A percentile compares a stretch with the other conserved stretches of the same genome.
Evolutionary conservation across 306 rosid genomes (phyloP).

Genomic region (Sicyos baderoa): DNA sequence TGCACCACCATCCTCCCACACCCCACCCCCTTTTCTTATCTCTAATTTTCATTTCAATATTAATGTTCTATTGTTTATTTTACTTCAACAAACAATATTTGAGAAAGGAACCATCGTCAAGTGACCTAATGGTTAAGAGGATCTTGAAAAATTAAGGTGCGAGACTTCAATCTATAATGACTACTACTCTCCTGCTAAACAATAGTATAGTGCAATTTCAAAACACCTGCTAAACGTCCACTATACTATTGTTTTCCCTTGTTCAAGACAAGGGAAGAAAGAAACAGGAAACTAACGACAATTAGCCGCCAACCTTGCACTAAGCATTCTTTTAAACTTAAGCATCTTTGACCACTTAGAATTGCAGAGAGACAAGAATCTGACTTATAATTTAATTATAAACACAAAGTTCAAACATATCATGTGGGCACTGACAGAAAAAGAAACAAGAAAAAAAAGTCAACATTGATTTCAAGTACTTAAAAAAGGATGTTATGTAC

Average conservation of each 20-base stretch:
- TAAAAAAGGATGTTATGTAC: slow-evolving; percentile 10
- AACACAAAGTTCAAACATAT: background rate
- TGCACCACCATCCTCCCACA: no score
- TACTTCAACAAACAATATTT: no score
- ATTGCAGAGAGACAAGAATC: background rate
- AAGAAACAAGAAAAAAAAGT: background rate
- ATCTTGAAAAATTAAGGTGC: no score
- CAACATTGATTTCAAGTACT: slow-evolving; percentile 11
- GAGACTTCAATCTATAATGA: no score
- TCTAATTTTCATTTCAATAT: no score
- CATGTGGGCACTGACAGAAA: background rate
- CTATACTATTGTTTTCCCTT: background rate
- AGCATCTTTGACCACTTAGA: background rate
- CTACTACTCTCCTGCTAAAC: no score
- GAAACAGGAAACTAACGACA: slow-evolving; percentile 10
- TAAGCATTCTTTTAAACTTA: background rate
- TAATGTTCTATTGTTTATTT: no score
- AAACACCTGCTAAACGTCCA: background rate
- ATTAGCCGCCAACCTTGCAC: slow-evolving; percentile 19
- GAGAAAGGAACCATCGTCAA: no score
- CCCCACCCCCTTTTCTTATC: no score
- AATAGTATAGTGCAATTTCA: background rate
- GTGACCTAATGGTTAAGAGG: no score
- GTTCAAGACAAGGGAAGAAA: slow-evolving; percentile 9
- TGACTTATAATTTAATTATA: background rate